Conservation (phyloP, 495 filamentous ascomycete genomes). For the Paragyromitra xinjiangensis region DNA sequence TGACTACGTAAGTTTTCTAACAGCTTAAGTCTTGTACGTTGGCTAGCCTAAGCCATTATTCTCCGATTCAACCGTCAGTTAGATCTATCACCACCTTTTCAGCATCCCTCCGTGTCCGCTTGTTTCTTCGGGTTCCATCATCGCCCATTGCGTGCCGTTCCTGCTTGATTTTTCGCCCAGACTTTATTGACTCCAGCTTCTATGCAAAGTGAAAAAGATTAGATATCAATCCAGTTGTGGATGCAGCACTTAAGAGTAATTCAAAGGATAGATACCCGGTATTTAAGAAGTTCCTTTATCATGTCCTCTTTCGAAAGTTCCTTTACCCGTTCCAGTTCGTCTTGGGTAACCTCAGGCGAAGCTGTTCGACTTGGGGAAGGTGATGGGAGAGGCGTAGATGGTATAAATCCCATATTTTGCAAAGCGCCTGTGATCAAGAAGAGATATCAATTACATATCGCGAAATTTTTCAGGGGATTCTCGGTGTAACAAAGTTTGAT, state of each 20-base stretch:
- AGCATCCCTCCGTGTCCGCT: not conserved
- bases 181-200: slow-evolving; percentile 8
- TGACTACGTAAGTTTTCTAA: not conserved
- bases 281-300: slow-evolving; percentile 31
- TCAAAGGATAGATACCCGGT: slow-evolving; percentile 9
- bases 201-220: not conserved
- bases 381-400: slow-evolving; percentile 5
- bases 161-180: slow-evolving; percentile 1
- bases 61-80: slow-evolving; percentile 13
- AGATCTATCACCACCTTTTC: slow-evolving; percentile 30
- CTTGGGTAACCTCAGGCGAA: slow-evolving; percentile 12
- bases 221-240: not conserved
- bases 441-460: not conserved
- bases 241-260: not conserved
- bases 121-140: not conserved
- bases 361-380: not conserved
- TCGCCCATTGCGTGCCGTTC: not conserved
- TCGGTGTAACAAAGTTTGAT: not conserved
- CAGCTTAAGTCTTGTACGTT: not conserved
- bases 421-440: slow-evolving; percentile 8
- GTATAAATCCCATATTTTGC: slow-evolving; percentile 29
- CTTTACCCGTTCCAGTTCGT: slow-evolving; percentile 20
- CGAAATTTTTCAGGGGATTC: not conserved
- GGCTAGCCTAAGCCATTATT: not conserved
- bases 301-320: slow-evolving; percentile 32